These are phyloP conservation scores for Chaetomium globosum DNA, from an alignment of 2,329 filamentous ascomycete species.

Conservation along the genomic window DNA sequence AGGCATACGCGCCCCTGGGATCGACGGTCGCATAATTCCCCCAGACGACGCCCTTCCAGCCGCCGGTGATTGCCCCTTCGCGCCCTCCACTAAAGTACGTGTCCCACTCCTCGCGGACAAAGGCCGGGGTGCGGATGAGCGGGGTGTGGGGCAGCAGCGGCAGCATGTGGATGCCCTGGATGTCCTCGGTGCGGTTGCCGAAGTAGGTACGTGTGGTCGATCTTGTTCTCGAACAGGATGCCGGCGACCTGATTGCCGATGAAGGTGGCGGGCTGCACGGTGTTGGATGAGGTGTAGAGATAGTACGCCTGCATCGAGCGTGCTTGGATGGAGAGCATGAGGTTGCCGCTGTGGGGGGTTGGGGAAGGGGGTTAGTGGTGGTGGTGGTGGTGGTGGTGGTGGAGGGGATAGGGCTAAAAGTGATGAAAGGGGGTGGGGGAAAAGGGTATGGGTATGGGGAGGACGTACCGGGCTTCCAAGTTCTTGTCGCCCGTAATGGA, in stretches of 20 bases:
- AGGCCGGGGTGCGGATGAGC: conserved; percentile 66
- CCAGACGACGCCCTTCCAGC: conserved; percentile 84
- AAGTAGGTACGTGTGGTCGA: conserved; percentile 94
- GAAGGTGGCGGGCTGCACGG: conserved; percentile 71
- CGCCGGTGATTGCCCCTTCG: conserved; percentile 66
- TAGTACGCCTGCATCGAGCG: conserved; percentile 80
- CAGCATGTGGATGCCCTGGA: conserved; percentile 82
- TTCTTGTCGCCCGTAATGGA: conserved; percentile 71
- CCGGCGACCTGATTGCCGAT: conserved; percentile 74
- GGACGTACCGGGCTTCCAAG: conserved; percentile 69
- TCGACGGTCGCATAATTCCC: conserved; percentile 80
- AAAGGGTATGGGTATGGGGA: too few relatives aligned
- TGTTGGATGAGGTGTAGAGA: conserved; percentile 72
- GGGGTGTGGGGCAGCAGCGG: conserved; percentile 70
- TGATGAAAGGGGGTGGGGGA: too few relatives aligned
- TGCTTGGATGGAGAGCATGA: conserved; percentile 79
- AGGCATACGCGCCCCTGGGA: conserved; percentile 68
- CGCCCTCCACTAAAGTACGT: conserved; percentile 72
- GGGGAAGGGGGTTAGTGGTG: background rate
- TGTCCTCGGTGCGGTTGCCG: conserved; percentile 69
- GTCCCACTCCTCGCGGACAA: conserved; percentile 82
- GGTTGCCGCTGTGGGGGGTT: conserved; percentile 59
- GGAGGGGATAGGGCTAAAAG: too few relatives aligned
- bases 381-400: background rate
- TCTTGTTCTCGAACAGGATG: conserved; percentile 90